A percentile compares a stretch with the other conserved stretches of the same genome.
These are phyloP conservation scores for Coemansia javaensis DNA, from an alignment of 192 early-diverging fungal species.

Conservation along the genomic window DNA sequence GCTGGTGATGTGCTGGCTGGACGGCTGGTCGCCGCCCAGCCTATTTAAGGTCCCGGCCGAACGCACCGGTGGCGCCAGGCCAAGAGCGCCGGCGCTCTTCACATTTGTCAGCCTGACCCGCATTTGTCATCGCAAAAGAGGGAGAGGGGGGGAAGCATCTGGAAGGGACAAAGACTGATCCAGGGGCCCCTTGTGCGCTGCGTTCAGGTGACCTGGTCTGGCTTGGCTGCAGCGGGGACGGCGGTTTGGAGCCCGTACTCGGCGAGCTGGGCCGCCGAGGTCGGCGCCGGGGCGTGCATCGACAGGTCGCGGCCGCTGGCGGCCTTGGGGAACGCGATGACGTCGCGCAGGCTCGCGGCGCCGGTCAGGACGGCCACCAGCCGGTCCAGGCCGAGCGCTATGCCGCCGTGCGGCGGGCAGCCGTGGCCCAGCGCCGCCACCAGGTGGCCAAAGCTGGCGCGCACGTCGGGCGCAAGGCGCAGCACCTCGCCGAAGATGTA, in stretches of 20 bases:
- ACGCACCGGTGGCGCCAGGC: no score
- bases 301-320: constrained; percentile 76
- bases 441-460: constrained; percentile 70
- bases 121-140: no score
- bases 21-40: no score
- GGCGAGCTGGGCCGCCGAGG: constrained; percentile 56
- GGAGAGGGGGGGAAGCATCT: no score
- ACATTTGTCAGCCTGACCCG: no score
- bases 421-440: constrained; percentile 74
- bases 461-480: constrained; percentile 53
- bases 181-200: no score
- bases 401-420: constrained; percentile 87
- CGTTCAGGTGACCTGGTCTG: no score
- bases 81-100: no score
- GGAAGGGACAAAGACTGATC: no score
- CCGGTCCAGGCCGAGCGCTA: constrained; percentile 80
- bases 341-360: constrained; percentile 72
- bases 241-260: constrained; percentile 58
- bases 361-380: constrained; percentile 70
- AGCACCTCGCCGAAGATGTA: constrained; percentile 71
- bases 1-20: no score
- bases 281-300: constrained; percentile 65
- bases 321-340: constrained; percentile 91
- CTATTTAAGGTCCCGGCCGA: no score
- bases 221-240: no score